Conservation (phyloP, 345 rosid species). For the Clarkia xantiana region DNA sequence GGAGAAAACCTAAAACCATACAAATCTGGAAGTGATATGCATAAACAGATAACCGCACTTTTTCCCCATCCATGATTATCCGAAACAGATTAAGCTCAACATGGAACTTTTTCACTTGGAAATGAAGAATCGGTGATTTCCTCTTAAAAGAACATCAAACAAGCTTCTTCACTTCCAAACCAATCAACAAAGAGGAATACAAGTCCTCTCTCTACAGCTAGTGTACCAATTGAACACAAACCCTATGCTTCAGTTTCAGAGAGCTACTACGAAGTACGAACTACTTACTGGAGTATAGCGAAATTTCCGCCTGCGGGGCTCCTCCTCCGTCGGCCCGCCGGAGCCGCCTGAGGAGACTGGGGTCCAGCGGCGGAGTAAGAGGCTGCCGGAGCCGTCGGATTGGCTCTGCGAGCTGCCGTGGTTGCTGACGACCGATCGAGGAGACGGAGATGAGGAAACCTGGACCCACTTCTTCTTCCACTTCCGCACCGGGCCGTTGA, state of each 20-base stretch:
- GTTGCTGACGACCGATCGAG: conserved; percentile 13
- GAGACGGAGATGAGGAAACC: conserved; percentile 26
- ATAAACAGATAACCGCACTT: too few species aligned
- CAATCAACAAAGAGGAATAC: too few species aligned
- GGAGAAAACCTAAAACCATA: too few species aligned
- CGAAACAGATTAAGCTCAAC: too few species aligned
- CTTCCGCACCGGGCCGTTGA: conserved; percentile 84
- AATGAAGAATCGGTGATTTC: too few species aligned
- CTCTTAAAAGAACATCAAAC: too few species aligned
- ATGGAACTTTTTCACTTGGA: too few species aligned
- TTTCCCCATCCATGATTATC: too few species aligned
- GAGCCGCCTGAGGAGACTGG: conserved; percentile 38
- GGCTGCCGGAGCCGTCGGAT: conserved; percentile 38
- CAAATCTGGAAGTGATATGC: too few species aligned
- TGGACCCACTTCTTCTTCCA: conserved; percentile 99
- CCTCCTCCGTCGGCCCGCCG: conserved; percentile 30
- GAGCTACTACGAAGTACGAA: neutral
- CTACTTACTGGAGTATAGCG: conserved; percentile 77
- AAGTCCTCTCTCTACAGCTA: neutral
- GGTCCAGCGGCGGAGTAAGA: conserved; percentile 88
- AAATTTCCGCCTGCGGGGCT: conserved; percentile 59
- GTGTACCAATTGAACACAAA: neutral
- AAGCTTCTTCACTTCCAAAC: too few species aligned
- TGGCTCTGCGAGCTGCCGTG: conserved; percentile 23
- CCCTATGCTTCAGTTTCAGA: neutral